phyloP scores from a whole-genome alignment of 1,284 basidiomycete genomes.

The Stygiomarasmius scandens region DNA sequence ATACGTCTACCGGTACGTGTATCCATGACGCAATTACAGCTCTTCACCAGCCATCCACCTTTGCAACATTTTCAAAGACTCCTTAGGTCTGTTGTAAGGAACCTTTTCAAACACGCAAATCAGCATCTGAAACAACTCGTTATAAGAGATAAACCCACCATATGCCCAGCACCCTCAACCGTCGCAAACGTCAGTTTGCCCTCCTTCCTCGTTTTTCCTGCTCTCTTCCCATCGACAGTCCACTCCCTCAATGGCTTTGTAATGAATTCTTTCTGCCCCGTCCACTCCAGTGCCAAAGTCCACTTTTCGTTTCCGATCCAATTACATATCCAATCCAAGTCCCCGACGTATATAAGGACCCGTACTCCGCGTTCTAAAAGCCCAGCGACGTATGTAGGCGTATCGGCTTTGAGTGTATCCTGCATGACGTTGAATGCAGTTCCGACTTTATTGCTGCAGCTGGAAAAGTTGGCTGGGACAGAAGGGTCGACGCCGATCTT shows the following conservation, averaged over 20 bases:
- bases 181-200: conserved; percentile 16
- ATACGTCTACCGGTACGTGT: too few relatives aligned
- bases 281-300: conserved; percentile 65
- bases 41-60: conserved; percentile 46
- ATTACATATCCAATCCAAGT: conserved; percentile 76
- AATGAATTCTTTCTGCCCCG: conserved; percentile 54
- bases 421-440: conserved; percentile 38
- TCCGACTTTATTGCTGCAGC: conserved; percentile 46
- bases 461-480: conserved; percentile 47
- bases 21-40: conserved; percentile 9
- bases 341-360: conserved; percentile 75
- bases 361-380: conserved; percentile 76
- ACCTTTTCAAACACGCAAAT: conserved; percentile 32
- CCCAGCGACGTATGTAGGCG: conserved; percentile 60
- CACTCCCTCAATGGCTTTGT: conserved; percentile 51
- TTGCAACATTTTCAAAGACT: conserved; percentile 46
- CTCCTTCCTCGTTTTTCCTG: conserved; percentile 51
- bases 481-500: conserved; percentile 61
- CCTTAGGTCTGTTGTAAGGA: conserved; percentile 55
- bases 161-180: conserved; percentile 8
- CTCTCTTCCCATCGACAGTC: conserved; percentile 45
- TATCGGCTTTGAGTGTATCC: conserved; percentile 43
- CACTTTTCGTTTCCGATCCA: conserved; percentile 71
- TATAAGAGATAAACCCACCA: conserved; percentile 2
- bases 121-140: not conserved